These are phyloP conservation scores for Citrus sinensis DNA, from an alignment of 345 rosid genomes.

Conservation along the genomic window DNA sequence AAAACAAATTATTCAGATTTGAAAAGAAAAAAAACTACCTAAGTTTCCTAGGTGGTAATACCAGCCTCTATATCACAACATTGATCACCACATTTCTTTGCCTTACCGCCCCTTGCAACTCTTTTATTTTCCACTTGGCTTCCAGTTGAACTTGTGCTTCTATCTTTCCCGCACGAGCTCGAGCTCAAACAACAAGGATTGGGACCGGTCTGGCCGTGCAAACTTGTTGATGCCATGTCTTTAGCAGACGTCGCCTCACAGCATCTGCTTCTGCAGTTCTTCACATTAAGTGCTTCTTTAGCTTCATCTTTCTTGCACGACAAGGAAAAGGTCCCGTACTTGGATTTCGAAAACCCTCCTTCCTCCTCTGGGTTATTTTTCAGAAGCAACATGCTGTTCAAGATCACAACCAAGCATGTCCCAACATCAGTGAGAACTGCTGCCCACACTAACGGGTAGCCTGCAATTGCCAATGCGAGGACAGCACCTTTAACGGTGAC, in stretches of 20 bases:
- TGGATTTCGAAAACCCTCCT: not conserved
- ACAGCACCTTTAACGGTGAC: conserved; percentile 57
- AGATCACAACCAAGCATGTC: conserved; percentile 76
- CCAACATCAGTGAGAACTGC: conserved; percentile 92
- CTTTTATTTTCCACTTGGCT: not conserved
- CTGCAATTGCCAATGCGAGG: conserved; percentile 68
- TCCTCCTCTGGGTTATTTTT: not conserved
- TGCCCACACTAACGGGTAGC: conserved; percentile 79
- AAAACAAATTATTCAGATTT: no score
- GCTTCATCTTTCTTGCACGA: no score
- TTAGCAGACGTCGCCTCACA: not conserved
- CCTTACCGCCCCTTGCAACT: not conserved
- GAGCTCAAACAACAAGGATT: not conserved
- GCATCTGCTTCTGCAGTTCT: not conserved
- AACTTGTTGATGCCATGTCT: not conserved
- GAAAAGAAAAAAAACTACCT: not conserved
- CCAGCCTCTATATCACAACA: not conserved
- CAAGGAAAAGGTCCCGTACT: not conserved
- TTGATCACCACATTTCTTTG: not conserved
- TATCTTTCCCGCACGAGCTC: not conserved
- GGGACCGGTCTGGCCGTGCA: not conserved
- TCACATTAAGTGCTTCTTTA: not conserved
- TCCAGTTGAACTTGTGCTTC: not conserved
- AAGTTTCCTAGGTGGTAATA: not conserved
- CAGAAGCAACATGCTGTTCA: conserved; percentile 75